Base-by-base conservation (phyloP, 768 basidiomycete species). In the Cyathus striatus region DNA sequence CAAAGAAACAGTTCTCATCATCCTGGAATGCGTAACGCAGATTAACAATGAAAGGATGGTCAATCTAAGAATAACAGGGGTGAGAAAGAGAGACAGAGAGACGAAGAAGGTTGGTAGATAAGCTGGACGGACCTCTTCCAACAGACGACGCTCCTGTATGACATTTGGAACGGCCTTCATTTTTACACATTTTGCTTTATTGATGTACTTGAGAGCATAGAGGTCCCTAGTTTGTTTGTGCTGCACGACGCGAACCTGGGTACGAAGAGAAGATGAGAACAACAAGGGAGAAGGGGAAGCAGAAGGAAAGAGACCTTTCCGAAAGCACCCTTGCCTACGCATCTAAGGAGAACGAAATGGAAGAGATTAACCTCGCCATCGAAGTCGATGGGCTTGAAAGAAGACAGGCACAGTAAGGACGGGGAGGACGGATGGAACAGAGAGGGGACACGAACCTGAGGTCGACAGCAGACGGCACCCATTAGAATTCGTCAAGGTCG, bases 151-250 rank as follows among this genome's bases (percentile, higher is more conserved):
- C 61, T 99, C 96, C 60, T 98, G 96, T 39, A 99, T 83, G 59
- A 99, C 91, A 59, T 99, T 97, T 18, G 90, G 83, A 26, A 98
- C 93, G 1, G 94, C 94, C 57, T 93, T 94, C 92, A 96, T 96
- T 73, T 94, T 94, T 49, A 96, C 92, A 53, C 88, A 96, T 73
- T 95, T 94, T 32, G 87, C 62, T 65, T 99, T 99, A 73, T 98
- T 98, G 67, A 99, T 99, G 69, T 99, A 99, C 65, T 99, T 99
- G 63, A 99, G 81, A 4, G 96, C 96, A 56, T 93, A 97, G 35
- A 99, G 76, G 14, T 92, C 87, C 49, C 90, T 86, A n/a, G 92
- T 89, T 63, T 97, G 90, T 60, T 97, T 99, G 71, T 98, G 96
- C 65, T 99, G 95, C 5, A 99, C 96, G 47, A 99, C 95, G 34